Evolutionary conservation across 208 protist species (phyloP).

Genomic region (Trypanosoma boissoni): DNA sequence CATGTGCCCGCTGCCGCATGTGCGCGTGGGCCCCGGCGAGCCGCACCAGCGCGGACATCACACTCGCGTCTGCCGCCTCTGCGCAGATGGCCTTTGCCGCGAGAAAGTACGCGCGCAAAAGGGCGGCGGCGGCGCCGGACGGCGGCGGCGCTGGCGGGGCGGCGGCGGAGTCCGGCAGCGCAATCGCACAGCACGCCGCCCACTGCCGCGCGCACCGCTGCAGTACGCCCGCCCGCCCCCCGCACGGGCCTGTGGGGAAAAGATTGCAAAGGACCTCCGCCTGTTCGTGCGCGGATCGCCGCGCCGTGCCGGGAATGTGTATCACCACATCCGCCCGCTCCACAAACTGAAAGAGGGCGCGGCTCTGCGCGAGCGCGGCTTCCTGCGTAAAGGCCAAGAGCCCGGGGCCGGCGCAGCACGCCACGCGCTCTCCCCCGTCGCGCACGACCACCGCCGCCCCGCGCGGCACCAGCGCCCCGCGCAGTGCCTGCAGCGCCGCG

Average conservation of each 20-base stretch:
- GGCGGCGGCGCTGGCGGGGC: slow-evolving; percentile 31
- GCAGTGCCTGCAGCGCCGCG: slow-evolving; percentile 12
- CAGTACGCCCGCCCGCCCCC: slow-evolving; percentile 16
- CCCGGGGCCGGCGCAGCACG: slow-evolving; percentile 35
- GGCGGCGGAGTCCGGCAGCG: slow-evolving; percentile 21
- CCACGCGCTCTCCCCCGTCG: slow-evolving; percentile 52
- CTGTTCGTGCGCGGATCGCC: slow-evolving; percentile 14
- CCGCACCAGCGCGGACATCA: slow-evolving; percentile 76
- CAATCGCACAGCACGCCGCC: slow-evolving; percentile 23
- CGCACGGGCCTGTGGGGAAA: slow-evolving; percentile 11
- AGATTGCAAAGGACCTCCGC: slow-evolving; percentile 16
- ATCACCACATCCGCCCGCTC: slow-evolving; percentile 68
- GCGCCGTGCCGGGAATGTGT: slow-evolving; percentile 18
- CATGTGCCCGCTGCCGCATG: slow-evolving; percentile 29
- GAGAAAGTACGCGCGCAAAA: slow-evolving; percentile 75
- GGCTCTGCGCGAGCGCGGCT: slow-evolving; percentile 25
- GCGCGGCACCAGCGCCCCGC: slow-evolving; percentile 7
- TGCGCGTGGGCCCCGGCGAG: slow-evolving; percentile 62
- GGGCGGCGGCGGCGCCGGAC: slow-evolving; percentile 36
- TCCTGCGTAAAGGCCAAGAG: slow-evolving; percentile 44
- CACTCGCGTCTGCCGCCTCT: slow-evolving; percentile 47
- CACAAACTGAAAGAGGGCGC: slow-evolving; percentile 57
- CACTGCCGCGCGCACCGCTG: slow-evolving; percentile 30
- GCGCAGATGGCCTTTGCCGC: slow-evolving; percentile 48
- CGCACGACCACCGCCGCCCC: slow-evolving; percentile 53